Conservation (phyloP, 2,329 filamentous ascomycete genomes). For the Phialocephala subalpina region DNA sequence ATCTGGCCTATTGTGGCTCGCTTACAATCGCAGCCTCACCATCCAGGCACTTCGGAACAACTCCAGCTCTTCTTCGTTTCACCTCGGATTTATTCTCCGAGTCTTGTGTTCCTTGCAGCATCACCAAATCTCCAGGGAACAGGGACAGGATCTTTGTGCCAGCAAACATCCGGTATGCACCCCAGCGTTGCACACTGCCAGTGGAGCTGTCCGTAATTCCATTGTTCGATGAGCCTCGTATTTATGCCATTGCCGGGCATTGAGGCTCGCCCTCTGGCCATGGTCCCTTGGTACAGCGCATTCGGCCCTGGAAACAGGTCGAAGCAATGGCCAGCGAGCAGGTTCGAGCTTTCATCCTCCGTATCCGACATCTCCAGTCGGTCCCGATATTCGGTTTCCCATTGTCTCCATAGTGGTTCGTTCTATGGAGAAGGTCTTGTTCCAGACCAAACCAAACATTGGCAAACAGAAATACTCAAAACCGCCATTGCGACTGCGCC, state of each 20-base stretch:
- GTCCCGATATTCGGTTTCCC: background rate
- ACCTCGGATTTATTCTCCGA: constrained; percentile 1
- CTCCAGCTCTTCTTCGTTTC: background rate
- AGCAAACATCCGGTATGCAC: constrained; percentile 8
- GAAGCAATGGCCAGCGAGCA: background rate
- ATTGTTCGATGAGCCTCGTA: background rate
- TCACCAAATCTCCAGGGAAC: constrained; percentile 3
- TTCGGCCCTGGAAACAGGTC: background rate
- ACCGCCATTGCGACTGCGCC: background rate
- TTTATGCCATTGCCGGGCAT: background rate
- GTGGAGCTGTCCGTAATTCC: background rate
- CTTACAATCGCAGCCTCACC: background rate
- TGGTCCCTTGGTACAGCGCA: background rate
- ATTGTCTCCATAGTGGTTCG: background rate
- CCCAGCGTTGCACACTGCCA: background rate
- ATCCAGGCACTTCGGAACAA: background rate
- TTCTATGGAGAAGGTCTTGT: background rate
- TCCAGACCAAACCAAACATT: background rate
- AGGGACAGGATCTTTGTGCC: background rate
- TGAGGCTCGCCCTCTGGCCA: background rate
- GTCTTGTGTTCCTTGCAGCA: constrained; percentile 12
- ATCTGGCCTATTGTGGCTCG: background rate
- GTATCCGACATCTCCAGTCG: background rate
- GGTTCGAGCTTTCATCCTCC: background rate
- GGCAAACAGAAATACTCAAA: background rate